These are phyloP conservation scores for Pouteria glomerata DNA, from an alignment of 148 eudicot species.

Conservation along the genomic window DNA sequence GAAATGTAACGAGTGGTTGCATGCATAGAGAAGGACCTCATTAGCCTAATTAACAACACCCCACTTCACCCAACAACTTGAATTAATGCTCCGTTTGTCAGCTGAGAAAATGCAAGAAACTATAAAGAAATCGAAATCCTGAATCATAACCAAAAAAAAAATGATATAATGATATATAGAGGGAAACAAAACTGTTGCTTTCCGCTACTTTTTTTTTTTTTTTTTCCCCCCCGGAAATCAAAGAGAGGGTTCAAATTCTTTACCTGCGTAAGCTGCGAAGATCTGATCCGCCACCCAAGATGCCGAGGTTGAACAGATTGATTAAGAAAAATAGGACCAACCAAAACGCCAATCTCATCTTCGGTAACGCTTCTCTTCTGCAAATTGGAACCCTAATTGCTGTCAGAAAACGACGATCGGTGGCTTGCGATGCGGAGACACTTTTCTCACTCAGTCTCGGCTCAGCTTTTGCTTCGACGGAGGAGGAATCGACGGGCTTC, in stretches of 20 bases:
- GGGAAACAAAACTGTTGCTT: too few relatives aligned
- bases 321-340: slow-evolving; percentile 17
- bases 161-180: not conserved
- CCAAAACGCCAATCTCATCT: slow-evolving; percentile 20
- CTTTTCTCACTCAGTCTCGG: not conserved
- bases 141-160: too few relatives aligned
- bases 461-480: not conserved
- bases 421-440: not conserved
- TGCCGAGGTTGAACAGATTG: slow-evolving; percentile 23
- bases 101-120: not conserved
- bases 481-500: not conserved
- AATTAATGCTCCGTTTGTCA: not conserved
- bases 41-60: not conserved
- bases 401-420: not conserved
- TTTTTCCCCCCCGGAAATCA: not conserved
- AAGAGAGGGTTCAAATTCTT: not conserved
- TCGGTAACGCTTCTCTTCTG: not conserved
- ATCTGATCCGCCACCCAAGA: slow-evolving; percentile 55
- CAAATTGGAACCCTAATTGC: slow-evolving; percentile 9
- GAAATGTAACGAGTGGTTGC: not conserved
- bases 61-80: not conserved
- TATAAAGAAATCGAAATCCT: not conserved
- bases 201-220: not conserved
- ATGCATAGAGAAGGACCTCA: not conserved
- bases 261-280: slow-evolving; percentile 58